Conservation (phyloP, 2,329 filamentous ascomycete species). For the Ophiocordyceps sinensis region DNA sequence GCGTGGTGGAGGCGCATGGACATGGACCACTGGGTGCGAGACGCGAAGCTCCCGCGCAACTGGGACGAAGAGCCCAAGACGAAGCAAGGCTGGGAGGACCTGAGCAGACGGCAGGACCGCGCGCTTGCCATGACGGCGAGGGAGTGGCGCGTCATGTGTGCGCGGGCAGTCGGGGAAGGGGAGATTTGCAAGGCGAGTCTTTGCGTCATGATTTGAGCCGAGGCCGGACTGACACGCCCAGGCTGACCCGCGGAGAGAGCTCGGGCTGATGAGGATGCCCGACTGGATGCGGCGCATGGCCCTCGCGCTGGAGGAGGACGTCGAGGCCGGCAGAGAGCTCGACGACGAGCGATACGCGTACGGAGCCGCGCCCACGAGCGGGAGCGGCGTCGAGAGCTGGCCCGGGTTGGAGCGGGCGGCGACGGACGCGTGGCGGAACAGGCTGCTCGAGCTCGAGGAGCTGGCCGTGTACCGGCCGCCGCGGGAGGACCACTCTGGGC, state of each 20-base stretch:
- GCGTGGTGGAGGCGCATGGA: background rate
- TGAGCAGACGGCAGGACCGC: background rate
- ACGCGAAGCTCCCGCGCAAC: background rate
- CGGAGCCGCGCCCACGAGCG: background rate
- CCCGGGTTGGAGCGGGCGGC: background rate
- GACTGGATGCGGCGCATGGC: background rate
- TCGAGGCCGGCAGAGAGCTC: background rate
- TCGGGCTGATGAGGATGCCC: background rate
- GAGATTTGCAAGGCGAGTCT: background rate
- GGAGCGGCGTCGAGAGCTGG: background rate
- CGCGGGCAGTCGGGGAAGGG: background rate
- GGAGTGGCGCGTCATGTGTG: conserved; percentile 1
- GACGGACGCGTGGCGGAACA: background rate
- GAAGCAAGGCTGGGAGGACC: background rate
- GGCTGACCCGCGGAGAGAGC: background rate
- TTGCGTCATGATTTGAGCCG: no score
- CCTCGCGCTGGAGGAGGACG: background rate
- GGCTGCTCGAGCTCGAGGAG: background rate
- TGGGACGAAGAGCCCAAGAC: background rate
- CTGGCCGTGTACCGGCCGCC: background rate
- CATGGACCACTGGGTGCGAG: background rate
- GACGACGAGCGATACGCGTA: background rate
- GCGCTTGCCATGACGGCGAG: background rate
- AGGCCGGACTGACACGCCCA: no score
- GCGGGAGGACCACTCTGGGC: background rate